phyloP scores from a whole-genome alignment of 2,329 filamentous ascomycete species.

The Dryadomyces quercivorus region DNA sequence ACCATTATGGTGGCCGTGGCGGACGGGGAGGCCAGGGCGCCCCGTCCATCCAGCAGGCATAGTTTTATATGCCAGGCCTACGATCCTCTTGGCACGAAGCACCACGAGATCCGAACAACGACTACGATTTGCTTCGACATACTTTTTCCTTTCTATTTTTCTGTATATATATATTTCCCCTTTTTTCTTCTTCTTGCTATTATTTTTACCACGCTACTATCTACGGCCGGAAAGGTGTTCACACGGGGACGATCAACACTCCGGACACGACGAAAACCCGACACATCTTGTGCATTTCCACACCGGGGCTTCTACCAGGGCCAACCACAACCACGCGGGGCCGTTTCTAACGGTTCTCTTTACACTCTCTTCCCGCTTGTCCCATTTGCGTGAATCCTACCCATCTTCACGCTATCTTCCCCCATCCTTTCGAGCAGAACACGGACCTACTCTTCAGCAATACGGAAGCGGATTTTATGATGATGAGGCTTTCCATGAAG shows the following conservation, averaged over 20 bases:
- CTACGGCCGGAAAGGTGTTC: not conserved
- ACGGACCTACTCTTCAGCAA: not conserved
- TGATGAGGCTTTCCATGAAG: not conserved
- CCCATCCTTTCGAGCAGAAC: not conserved
- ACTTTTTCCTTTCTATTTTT: not conserved
- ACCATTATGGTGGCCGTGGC: conserved; percentile 1
- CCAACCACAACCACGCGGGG: too few relatives aligned
- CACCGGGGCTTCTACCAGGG: not conserved
- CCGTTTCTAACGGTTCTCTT: not conserved
- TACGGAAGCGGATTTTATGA: not conserved
- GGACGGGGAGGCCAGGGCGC: conserved; percentile 1
- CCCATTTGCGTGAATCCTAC: not conserved
- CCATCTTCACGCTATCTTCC: not conserved
- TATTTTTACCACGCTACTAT: not conserved
- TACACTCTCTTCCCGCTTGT: not conserved
- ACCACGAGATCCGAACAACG: not conserved
- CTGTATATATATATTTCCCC: not conserved
- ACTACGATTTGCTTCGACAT: not conserved
- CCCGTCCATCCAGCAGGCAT: conserved; percentile 2
- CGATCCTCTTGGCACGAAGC: not conserved
- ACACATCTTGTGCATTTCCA: not conserved
- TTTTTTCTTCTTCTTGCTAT: not conserved
- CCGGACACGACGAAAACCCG: not conserved
- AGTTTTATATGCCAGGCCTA: not conserved
- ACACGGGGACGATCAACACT: not conserved